Evolutionary conservation across 2,329 filamentous ascomycete genomes (phyloP).

Genomic region (Cryphonectria nitschkei): DNA sequence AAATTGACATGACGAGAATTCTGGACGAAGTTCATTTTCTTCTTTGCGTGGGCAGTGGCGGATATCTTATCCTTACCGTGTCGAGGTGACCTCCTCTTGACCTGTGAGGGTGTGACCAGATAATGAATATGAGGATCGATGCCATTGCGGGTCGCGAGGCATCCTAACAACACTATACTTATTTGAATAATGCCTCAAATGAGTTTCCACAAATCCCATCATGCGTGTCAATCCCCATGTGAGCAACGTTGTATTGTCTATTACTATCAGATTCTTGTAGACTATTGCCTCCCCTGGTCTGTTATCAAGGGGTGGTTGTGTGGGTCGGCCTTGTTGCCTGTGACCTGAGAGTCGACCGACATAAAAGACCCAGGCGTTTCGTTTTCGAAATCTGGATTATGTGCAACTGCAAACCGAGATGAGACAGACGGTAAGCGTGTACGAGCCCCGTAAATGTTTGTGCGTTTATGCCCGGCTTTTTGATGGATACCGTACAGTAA

Average conservation of each 20-base stretch:
- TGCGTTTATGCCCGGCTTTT: neutral
- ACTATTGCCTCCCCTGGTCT: neutral
- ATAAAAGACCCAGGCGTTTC: conserved; percentile 3
- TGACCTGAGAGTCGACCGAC: conserved; percentile 2
- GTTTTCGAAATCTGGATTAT: conserved; percentile 1
- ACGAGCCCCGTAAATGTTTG: neutral
- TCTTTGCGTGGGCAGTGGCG: conserved; percentile 18
- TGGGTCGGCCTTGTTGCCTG: neutral
- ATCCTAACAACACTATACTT: conserved; percentile 11
- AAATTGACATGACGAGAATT: conserved; percentile 23
- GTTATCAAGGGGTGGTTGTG: conserved; percentile 1
- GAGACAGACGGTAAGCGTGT: neutral
- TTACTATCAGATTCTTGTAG: neutral
- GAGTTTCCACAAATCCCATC: neutral
- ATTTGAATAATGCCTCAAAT: neutral
- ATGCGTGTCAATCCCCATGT: neutral
- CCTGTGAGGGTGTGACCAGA: conserved; percentile 12
- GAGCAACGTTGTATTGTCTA: neutral
- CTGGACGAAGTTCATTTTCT: conserved; percentile 18
- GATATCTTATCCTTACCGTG: conserved; percentile 9
- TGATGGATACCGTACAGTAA: neutral
- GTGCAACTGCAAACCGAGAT: conserved; percentile 9
- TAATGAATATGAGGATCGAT: conserved; percentile 10
- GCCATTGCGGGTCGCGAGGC: conserved; percentile 14
- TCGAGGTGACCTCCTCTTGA: conserved; percentile 9